Evolutionary conservation across 495 filamentous ascomycete species (phyloP).

Genomic region (Hypoxylon lenormandii): DNA sequence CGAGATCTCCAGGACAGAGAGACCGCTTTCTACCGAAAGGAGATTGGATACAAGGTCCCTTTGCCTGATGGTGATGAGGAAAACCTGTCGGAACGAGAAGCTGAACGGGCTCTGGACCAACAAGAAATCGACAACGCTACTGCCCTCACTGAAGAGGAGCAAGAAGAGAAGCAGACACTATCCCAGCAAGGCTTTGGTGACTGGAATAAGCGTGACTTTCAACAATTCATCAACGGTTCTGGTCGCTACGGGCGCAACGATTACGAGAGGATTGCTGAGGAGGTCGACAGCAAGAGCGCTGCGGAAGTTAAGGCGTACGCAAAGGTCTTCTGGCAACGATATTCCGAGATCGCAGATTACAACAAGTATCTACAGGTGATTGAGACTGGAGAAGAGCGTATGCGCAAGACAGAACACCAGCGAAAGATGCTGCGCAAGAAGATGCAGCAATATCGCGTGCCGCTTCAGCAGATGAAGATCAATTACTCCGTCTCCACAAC

Average conservation of each 20-base stretch:
- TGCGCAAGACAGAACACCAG: constrained; percentile 88
- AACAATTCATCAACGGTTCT: constrained; percentile 94
- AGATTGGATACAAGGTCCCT: constrained; percentile 91
- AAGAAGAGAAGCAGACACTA: constrained; percentile 81
- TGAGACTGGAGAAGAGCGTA: constrained; percentile 89
- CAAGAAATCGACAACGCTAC: constrained; percentile 90
- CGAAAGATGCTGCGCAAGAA: constrained; percentile 94
- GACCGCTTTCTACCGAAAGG: constrained; percentile 93
- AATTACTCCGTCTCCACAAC: constrained; percentile 99
- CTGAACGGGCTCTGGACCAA: constrained; percentile 88
- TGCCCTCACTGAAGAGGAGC: constrained; percentile 89
- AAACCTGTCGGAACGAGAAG: constrained; percentile 82
- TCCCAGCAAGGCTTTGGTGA: constrained; percentile 87
- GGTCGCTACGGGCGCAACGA: constrained; percentile 89
- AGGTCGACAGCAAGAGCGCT: constrained; percentile 89
- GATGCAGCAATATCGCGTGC: constrained; percentile 93
- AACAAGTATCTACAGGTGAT: constrained; percentile 86
- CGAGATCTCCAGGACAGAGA: constrained; percentile 94
- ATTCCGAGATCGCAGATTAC: constrained; percentile 87
- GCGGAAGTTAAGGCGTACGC: constrained; percentile 90
- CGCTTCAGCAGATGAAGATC: constrained; percentile 96
- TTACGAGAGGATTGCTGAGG: constrained; percentile 83
- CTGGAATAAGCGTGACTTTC: constrained; percentile 98
- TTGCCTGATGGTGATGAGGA: constrained; percentile 86
- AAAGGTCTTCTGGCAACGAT: constrained; percentile 92